Percentiles rank a stretch among this genome's conserved stretches.
phyloP scores from a whole-genome alignment of 169 alveolate species.

The Plasmodium malariae region DNA sequence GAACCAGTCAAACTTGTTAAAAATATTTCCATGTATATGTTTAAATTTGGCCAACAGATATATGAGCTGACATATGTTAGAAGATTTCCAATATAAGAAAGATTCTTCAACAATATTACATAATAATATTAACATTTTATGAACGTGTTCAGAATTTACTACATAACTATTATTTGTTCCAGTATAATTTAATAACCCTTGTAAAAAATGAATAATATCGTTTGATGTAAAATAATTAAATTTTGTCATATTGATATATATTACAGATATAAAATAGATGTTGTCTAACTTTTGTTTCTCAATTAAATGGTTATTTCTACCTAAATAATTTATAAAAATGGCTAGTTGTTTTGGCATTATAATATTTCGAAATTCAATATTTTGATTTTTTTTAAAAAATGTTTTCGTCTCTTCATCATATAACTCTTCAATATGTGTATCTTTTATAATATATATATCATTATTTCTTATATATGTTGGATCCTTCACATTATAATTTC shows the following conservation, averaged over 20 bases:
- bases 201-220: constrained; percentile 58
- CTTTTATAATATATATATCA: constrained; percentile 64
- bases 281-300: constrained; percentile 14
- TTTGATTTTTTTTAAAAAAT: constrained; percentile 41
- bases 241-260: constrained; percentile 23
- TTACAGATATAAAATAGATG: constrained; percentile 18
- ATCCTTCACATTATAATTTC: not conserved
- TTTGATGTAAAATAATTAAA: constrained; percentile 61
- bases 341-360: constrained; percentile 72
- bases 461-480: constrained; percentile 33
- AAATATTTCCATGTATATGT: constrained; percentile 52
- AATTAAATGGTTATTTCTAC: constrained; percentile 44
- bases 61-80: constrained; percentile 54
- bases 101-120: constrained; percentile 33
- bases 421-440: constrained; percentile 30
- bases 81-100: constrained; percentile 37
- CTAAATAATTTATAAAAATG: constrained; percentile 56
- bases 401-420: constrained; percentile 64
- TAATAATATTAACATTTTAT: constrained; percentile 12
- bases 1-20: constrained; percentile 33
- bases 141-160: constrained; percentile 5
- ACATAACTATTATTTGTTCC: not conserved
- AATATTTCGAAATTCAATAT: constrained; percentile 23
- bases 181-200: constrained; percentile 57
- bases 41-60: constrained; percentile 41